A percentile compares a stretch with the other conserved stretches of the same genome.
phyloP scores from a whole-genome alignment of 345 rosid genomes.

The Salix dunnii region DNA sequence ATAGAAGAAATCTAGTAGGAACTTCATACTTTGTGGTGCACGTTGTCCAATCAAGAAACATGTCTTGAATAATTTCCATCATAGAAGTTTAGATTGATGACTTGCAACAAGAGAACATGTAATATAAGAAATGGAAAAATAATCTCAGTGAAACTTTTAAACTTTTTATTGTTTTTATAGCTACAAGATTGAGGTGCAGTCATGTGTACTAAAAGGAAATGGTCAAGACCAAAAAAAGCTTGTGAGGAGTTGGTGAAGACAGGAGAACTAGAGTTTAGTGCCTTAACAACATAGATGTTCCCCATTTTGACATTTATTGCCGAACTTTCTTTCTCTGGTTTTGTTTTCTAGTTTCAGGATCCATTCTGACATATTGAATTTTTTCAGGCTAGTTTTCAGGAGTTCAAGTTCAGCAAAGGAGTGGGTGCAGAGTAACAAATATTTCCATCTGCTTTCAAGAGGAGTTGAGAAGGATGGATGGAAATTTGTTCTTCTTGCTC shows the following conservation, averaged over 20 bases:
- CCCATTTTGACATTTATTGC: background rate
- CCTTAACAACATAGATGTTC: background rate
- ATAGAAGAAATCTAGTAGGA: too few species aligned
- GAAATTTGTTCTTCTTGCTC: conserved; percentile 91
- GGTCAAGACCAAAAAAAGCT: background rate
- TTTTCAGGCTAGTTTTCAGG: conserved; percentile 65
- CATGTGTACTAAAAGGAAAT: background rate
- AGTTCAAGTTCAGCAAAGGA: conserved; percentile 61
- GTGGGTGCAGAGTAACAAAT: conserved; percentile 67
- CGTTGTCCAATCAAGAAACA: too few species aligned
- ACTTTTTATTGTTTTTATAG: background rate
- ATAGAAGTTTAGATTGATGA: too few species aligned
- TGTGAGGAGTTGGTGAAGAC: background rate
- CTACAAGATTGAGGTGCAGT: background rate
- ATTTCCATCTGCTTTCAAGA: conserved; percentile 64
- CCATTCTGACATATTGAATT: conserved; percentile 3
- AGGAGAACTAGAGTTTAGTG: too few species aligned
- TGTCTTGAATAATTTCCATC: too few species aligned
- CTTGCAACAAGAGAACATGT: too few species aligned
- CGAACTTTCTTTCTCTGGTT: background rate
- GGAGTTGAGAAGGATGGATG: conserved; percentile 94
- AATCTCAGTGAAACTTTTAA: too few species aligned
- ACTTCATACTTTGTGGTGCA: too few species aligned
- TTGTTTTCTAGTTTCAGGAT: conserved; percentile 5
- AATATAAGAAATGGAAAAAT: too few species aligned